Percentiles rank a stretch among this genome's conserved stretches.
Conservation (phyloP, 441 rosid genomes). For the Arabidopsis lyrata region DNA sequence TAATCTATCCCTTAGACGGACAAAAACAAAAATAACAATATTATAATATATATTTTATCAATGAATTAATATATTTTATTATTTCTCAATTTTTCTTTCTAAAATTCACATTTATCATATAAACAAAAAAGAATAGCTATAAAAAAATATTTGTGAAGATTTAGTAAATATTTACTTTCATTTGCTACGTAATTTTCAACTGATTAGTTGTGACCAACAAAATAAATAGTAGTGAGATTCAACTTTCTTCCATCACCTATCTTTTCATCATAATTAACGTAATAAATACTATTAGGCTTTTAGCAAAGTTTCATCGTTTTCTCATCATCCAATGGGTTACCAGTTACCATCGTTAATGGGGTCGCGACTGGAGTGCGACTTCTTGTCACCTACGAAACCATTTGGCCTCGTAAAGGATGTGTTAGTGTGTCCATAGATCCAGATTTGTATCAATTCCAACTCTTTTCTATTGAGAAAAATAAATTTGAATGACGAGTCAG, state of each 20-base stretch:
- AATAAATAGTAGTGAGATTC: no score
- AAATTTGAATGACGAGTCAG: background rate
- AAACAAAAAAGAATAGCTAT: background rate
- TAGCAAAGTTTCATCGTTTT: conserved; percentile 20
- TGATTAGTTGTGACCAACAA: background rate
- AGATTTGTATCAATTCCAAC: background rate
- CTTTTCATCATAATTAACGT: conserved; percentile 15
- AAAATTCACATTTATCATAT: background rate
- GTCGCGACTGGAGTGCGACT: conserved; percentile 7
- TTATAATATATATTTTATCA: no score
- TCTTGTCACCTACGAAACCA: conserved; percentile 10
- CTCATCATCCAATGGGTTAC: conserved; percentile 17
- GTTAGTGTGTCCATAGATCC: background rate
- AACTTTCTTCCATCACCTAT: background rate
- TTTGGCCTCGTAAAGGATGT: conserved; percentile 26
- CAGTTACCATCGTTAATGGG: background rate
- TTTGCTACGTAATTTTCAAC: background rate
- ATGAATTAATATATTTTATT: background rate
- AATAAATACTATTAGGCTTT: background rate
- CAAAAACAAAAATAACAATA: no score
- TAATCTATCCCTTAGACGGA: no score
- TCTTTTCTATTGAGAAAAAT: background rate
- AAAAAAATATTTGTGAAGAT: background rate
- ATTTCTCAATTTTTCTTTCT: background rate
- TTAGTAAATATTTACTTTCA: background rate